Conservation (phyloP, 176 grass and related monocot genomes). For the Zoysia pacifica region DNA sequence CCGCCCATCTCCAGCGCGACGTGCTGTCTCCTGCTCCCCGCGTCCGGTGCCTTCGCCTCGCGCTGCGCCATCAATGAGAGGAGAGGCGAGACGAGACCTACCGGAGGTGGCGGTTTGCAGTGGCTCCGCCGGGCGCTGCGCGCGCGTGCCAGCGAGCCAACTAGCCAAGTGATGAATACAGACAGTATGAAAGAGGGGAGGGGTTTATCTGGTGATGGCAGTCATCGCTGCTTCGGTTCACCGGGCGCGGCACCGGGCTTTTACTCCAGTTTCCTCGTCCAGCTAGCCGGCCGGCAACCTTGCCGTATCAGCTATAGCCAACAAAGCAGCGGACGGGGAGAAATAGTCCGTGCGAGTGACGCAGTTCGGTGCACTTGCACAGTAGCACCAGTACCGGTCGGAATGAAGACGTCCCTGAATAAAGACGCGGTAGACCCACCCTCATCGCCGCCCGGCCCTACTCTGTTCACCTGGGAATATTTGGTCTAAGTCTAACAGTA, state of each 20-base stretch:
- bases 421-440: not conserved
- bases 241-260: slow-evolving; percentile 15
- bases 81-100: not conserved
- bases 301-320: too few species aligned
- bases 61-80: slow-evolving; percentile 42
- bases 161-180: too few species aligned
- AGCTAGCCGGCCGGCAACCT: too few species aligned
- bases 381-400: too few species aligned
- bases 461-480: not conserved
- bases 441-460: not conserved
- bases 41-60: not conserved
- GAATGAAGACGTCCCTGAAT: too few species aligned
- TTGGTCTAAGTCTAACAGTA: not conserved
- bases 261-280: slow-evolving; percentile 6
- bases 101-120: not conserved
- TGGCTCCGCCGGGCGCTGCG: not conserved
- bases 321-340: too few species aligned
- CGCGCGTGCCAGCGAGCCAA: too few species aligned
- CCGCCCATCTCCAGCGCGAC: slow-evolving; percentile 35
- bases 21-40: not conserved
- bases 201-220: slow-evolving; percentile 68
- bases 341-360: too few species aligned
- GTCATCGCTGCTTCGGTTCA: not conserved
- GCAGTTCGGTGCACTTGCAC: too few species aligned
- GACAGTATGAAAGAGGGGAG: not conserved